Base-by-base conservation (phyloP, 2,329 filamentous ascomycete species). In the Chaetomiaceae sp. region DNA sequence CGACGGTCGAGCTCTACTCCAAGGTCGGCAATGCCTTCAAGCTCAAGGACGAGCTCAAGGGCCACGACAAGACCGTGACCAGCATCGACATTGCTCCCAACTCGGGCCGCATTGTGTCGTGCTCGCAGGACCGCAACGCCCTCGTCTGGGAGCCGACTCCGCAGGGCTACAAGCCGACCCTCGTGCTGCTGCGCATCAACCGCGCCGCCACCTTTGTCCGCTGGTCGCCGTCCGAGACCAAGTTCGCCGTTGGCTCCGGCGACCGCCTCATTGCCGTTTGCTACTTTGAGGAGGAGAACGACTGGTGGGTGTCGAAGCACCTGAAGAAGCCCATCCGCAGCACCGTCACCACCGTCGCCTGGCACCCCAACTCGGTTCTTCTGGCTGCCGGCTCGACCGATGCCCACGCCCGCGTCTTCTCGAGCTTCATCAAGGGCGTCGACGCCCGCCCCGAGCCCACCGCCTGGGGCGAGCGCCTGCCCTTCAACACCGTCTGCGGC, bases 271-370 rank as follows among this genome's bases (percentile, higher is more conserved):
- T 99, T 65, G 91, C 94, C 37, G 82, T 97, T 63, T 99, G 94
- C 79, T 97, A 97, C 77, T 99, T 99, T 65, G 94, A 99, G 69
- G 89, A 96, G 70, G 94, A 99, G 73, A 96, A 99, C 73, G 91
- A 99, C 77, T 99, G 94, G 94, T 99, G 94, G 94, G 92, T 99
- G 38, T 96, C 91, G 34, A 99, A 99, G 80, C 94, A 99, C 74
- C 75, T 99, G 68, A 97, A 97, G 83, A 99, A 97, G 81, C 94
- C 94, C 19, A 95, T 99, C 65, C 88, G 92, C 62, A 96, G 91
- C 70, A 99, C 94, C 53, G 92, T 99, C 65, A 97, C 94, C 52
- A 91, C 88, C 15, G 84, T 99, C 40, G 86, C 87, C 53, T 99
- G 94, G 94, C 94, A 99, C 72, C 94, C 94, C 33, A 99, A 99